A percentile compares a stretch with the other conserved stretches of the same genome.
phyloP scores from a whole-genome alignment of 1,284 basidiomycete species.

The Cyathus olla region DNA sequence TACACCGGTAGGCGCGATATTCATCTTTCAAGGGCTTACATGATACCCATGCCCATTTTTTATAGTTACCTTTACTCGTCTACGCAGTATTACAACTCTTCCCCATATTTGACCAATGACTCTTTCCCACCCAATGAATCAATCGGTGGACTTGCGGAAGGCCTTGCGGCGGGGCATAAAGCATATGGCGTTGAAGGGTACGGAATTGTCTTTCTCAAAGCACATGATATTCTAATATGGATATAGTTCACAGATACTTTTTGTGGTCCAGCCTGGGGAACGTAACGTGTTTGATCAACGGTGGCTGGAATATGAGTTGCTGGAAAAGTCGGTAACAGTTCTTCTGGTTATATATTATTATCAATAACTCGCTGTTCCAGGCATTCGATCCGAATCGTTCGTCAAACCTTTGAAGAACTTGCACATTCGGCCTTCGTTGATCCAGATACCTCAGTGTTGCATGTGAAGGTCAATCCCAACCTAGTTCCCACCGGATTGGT shows the following conservation, averaged over 20 bases:
- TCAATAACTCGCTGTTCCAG: constrained; percentile 46
- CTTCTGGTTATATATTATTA: constrained; percentile 1
- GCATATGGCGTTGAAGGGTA: constrained; percentile 75
- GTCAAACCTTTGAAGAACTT: constrained; percentile 83
- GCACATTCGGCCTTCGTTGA: constrained; percentile 60
- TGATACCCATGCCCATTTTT: constrained; percentile 4
- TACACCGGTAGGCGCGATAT: constrained; percentile 76
- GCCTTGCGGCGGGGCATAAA: constrained; percentile 84
- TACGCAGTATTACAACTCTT: constrained; percentile 75
- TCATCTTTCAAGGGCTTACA: not conserved
- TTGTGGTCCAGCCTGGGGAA: constrained; percentile 91
- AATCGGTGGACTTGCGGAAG: constrained; percentile 76
- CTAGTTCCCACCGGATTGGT: constrained; percentile 45
- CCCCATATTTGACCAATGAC: constrained; percentile 62
- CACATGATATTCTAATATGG: constrained; percentile 8
- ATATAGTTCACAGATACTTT: constrained; percentile 79
- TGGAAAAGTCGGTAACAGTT: constrained; percentile 67
- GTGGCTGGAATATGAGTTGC: constrained; percentile 87
- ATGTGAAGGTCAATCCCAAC: constrained; percentile 49
- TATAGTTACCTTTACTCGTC: constrained; percentile 77
- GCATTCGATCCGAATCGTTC: constrained; percentile 78
- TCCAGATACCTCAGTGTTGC: constrained; percentile 53
- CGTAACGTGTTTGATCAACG: constrained; percentile 98
- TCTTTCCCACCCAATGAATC: constrained; percentile 86
- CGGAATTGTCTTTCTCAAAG: constrained; percentile 12